Conservation (phyloP, 1,284 basidiomycete species). For the Phylloporus sp. region DNA sequence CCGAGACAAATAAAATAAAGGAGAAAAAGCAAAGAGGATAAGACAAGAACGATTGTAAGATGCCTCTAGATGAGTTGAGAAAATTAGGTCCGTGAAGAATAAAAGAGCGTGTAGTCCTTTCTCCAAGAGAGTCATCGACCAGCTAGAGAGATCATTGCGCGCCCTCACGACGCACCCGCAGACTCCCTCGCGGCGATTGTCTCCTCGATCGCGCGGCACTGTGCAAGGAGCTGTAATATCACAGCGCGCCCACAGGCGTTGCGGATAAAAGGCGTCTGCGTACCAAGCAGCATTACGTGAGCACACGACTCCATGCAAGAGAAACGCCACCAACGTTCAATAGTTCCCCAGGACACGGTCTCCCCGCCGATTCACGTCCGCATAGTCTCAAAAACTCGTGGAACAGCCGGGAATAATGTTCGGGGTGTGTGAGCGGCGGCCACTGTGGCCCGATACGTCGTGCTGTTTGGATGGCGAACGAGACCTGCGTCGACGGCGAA, state of each 20-base stretch:
- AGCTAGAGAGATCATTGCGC: background rate
- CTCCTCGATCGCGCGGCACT: conserved; percentile 71
- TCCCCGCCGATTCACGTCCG: conserved; percentile 57
- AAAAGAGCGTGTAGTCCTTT: too few species aligned
- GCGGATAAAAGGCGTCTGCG: conserved; percentile 61
- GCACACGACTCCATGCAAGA: background rate
- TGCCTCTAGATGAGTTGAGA: too few species aligned
- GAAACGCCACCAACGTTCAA: conserved; percentile 53
- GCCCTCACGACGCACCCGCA: conserved; percentile 6
- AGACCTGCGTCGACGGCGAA: conserved; percentile 21
- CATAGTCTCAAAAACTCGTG: conserved; percentile 75
- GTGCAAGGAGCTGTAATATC: conserved; percentile 64
- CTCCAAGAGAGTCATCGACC: too few species aligned
- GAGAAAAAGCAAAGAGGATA: too few species aligned
- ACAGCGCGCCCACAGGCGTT: conserved; percentile 70
- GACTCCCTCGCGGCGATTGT: conserved; percentile 45
- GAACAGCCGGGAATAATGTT: conserved; percentile 67
- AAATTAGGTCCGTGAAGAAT: too few species aligned
- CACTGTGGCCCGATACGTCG: conserved; percentile 58
- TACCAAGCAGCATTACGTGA: background rate
- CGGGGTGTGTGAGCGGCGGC: conserved; percentile 62
- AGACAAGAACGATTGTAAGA: too few species aligned
- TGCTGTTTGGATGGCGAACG: conserved; percentile 44
- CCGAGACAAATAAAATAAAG: too few species aligned
- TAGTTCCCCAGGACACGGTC: conserved; percentile 63